These are phyloP conservation scores for Fomitopsis palustris DNA, from an alignment of 1,284 basidiomycete species.

Conservation along the genomic window DNA sequence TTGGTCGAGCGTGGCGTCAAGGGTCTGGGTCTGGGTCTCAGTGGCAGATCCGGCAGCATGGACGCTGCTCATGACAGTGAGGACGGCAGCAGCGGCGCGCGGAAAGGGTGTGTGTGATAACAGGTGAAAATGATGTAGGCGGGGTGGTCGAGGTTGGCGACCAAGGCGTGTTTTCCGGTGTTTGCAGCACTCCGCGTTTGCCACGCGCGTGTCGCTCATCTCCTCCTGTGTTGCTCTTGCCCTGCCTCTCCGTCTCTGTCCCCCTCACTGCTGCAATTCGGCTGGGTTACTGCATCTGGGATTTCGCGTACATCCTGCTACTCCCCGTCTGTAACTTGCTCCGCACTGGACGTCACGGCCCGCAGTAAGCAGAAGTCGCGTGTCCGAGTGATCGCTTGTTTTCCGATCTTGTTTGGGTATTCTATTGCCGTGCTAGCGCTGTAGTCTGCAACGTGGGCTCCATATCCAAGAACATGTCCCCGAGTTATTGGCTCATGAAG, in stretches of 20 bases:
- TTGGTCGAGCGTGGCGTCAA: conserved; percentile 10
- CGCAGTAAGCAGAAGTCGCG: background rate
- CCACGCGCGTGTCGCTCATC: conserved; percentile 8
- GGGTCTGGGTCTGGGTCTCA: conserved; percentile 15
- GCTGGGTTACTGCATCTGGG: background rate
- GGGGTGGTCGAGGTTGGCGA: conserved; percentile 24
- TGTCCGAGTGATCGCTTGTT: conserved; percentile 1
- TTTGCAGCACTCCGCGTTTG: conserved; percentile 24
- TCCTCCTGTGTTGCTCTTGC: background rate
- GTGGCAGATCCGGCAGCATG: conserved; percentile 24
- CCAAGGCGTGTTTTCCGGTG: conserved; percentile 29
- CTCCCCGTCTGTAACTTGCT: background rate
- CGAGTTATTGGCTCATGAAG: conserved; percentile 79
- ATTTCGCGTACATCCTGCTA: background rate
- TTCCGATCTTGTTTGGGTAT: background rate
- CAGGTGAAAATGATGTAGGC: conserved; percentile 13
- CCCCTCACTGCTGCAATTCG: background rate
- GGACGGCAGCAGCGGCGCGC: conserved; percentile 13
- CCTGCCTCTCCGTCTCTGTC: background rate
- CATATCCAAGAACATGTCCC: conserved; percentile 12
- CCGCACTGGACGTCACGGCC: background rate
- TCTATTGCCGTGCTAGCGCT: background rate
- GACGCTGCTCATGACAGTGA: conserved; percentile 30
- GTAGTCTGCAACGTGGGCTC: background rate
- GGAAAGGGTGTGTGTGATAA: conserved; percentile 6